These are phyloP conservation scores for Sphaerobolus stellatus DNA, from an alignment of 1,284 basidiomycete genomes.

Conservation along the genomic window DNA sequence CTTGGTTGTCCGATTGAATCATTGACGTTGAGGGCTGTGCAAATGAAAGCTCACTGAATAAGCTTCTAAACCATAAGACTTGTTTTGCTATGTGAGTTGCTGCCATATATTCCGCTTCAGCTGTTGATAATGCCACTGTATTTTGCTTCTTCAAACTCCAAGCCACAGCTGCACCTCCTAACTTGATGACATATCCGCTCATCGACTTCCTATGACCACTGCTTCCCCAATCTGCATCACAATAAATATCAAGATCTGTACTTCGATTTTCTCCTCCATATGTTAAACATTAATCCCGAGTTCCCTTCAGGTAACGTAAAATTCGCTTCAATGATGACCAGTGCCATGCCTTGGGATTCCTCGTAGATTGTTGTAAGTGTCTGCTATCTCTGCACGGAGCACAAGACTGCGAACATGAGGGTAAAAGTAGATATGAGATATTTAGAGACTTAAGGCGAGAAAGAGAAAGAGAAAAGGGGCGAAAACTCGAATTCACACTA, in stretches of 20 bases:
- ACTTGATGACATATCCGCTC: constrained; percentile 29
- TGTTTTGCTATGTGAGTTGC: constrained; percentile 27
- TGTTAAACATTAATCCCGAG: constrained; percentile 15
- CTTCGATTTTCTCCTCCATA: not conserved
- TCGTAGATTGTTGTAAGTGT: constrained; percentile 19
- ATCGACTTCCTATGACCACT: constrained; percentile 17
- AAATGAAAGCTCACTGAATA: not conserved
- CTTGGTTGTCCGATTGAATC: not conserved
- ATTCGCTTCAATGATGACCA: constrained; percentile 24
- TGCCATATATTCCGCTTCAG: constrained; percentile 36
- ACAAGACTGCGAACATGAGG: too few species aligned
- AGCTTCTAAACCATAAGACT: constrained; percentile 27
- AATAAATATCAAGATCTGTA: not conserved
- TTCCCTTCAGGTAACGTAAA: constrained; percentile 41
- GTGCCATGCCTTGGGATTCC: constrained; percentile 22
- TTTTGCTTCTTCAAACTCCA: constrained; percentile 31
- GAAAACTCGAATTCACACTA: too few species aligned
- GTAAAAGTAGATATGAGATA: too few species aligned
- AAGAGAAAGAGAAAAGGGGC: too few species aligned
- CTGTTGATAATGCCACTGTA: constrained; percentile 27
- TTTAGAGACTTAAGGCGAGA: too few species aligned
- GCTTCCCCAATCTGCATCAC: constrained; percentile 15
- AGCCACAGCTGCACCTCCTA: constrained; percentile 29
- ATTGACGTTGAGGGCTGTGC: not conserved
- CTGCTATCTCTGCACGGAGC: too few species aligned